These are phyloP conservation scores for Leccinum fibrillosum DNA, from an alignment of 768 basidiomycete species.

Conservation along the genomic window DNA sequence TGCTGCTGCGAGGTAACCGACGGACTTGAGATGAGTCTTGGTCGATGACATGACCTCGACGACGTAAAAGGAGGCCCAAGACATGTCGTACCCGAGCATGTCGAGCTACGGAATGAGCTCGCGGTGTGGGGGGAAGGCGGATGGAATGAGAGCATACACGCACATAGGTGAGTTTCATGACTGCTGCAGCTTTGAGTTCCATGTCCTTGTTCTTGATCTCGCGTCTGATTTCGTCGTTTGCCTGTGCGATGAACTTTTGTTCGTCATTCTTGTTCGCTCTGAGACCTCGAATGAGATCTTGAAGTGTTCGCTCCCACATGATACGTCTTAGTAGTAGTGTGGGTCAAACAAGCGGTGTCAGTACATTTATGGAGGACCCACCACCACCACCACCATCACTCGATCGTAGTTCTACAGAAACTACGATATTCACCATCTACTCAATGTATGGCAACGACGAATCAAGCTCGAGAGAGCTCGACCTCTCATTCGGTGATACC, in stretches of 20 bases:
- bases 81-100: conserved; percentile 95
- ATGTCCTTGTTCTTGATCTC: conserved; percentile 94
- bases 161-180: conserved; percentile 96
- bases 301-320: conserved; percentile 97
- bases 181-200: conserved; percentile 93
- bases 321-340: not conserved
- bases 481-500: conserved; percentile 31
- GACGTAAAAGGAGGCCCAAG: conserved; percentile 95
- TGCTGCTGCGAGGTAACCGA: conserved; percentile 91
- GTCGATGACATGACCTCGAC: conserved; percentile 98
- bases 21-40: conserved; percentile 81
- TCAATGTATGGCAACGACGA: conserved; percentile 78
- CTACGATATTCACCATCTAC: conserved; percentile 80
- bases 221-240: conserved; percentile 88
- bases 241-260: conserved; percentile 85
- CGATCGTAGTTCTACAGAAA: conserved; percentile 62
- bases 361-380: conserved; percentile 35
- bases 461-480: conserved; percentile 36
- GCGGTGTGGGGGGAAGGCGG: not conserved
- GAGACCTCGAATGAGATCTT: conserved; percentile 92
- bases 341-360: not conserved
- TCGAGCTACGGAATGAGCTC: conserved; percentile 62
- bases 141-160: conserved; percentile 33
- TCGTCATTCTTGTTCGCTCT: conserved; percentile 95
- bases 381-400: conserved; percentile 29